Conservation (phyloP, 805 yeast species). For the Candida nanaspora region DNA sequence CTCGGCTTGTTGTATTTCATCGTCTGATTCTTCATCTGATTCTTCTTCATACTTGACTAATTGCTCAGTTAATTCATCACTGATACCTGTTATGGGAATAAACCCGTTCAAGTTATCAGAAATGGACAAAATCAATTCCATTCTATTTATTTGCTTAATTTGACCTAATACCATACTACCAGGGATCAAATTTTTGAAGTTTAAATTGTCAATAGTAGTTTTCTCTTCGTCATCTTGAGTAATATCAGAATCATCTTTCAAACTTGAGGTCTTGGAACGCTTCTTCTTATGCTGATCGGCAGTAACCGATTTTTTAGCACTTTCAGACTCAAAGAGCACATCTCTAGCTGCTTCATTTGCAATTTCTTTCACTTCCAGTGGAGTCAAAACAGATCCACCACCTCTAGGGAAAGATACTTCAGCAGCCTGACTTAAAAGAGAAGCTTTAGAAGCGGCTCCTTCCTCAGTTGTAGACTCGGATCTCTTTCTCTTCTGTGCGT, state of each 20-base stretch:
- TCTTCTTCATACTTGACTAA: slow-evolving; percentile 53
- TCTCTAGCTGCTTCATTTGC: slow-evolving; percentile 89
- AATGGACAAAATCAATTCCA: slow-evolving; percentile 62
- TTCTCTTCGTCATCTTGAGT: slow-evolving; percentile 17
- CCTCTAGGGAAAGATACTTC: slow-evolving; percentile 90
- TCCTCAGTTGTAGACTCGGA: slow-evolving; percentile 29
- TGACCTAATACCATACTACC: slow-evolving; percentile 80
- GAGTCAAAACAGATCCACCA: slow-evolving; percentile 78
- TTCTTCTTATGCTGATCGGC: slow-evolving; percentile 15
- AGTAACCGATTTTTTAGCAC: slow-evolving; percentile 21
- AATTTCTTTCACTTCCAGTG: slow-evolving; percentile 87
- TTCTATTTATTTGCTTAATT: slow-evolving; percentile 48
- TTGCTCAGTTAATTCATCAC: slow-evolving; percentile 49
- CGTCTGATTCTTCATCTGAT: slow-evolving; percentile 34
- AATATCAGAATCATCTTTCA: slow-evolving; percentile 19
- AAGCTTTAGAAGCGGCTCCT: slow-evolving; percentile 18
- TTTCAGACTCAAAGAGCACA: slow-evolving; percentile 52
- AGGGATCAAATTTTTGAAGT: slow-evolving; percentile 54
- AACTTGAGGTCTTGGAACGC: not conserved
- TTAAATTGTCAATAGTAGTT: slow-evolving; percentile 53
- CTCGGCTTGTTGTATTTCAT: slow-evolving; percentile 27
- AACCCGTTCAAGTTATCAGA: slow-evolving; percentile 79
- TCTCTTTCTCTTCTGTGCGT: slow-evolving; percentile 39
- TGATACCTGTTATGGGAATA: slow-evolving; percentile 67
- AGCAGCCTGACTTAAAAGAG: slow-evolving; percentile 20